Evolutionary conservation across 2,329 filamentous ascomycete species (phyloP).

Genomic region (Xylaria sp.): DNA sequence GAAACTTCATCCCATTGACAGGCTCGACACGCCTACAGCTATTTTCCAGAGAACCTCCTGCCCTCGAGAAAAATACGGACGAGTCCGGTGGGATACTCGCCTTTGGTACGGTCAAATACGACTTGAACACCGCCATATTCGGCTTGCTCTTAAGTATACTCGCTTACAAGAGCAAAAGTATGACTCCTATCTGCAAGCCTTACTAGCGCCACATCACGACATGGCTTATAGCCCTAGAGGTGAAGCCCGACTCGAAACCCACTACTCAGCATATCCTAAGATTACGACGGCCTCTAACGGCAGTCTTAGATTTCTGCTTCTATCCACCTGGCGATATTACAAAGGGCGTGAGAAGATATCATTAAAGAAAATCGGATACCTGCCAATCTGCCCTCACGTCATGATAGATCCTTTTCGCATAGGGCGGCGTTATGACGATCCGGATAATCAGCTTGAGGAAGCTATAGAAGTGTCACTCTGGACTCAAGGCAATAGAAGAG

Average conservation of each 20-base stretch:
- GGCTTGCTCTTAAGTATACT: slow-evolving; percentile 27
- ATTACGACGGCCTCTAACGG: slow-evolving; percentile 10
- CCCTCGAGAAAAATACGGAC: background rate
- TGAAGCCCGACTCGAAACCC: background rate
- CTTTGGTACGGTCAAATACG: background rate
- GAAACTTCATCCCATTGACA: slow-evolving; percentile 2
- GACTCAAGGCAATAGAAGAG: background rate
- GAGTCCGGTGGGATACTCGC: background rate
- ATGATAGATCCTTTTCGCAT: background rate
- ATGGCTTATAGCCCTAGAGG: background rate
- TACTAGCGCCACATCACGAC: slow-evolving; percentile 7
- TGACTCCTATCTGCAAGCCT: slow-evolving; percentile 12
- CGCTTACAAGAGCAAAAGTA: slow-evolving; percentile 16
- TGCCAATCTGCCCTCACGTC: slow-evolving; percentile 18
- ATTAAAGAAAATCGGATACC: background rate
- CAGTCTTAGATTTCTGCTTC: slow-evolving; percentile 16
- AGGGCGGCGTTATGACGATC: background rate
- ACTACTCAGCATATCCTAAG: slow-evolving; percentile 20
- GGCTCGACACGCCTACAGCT: slow-evolving; percentile 7
- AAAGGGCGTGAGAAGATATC: background rate
- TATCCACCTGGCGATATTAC: slow-evolving; percentile 20
- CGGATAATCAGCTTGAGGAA: background rate
- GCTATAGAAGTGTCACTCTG: background rate
- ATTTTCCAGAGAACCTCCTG: background rate
- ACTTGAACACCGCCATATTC: slow-evolving; percentile 17